phyloP scores from a whole-genome alignment of 805 yeast genomes.

The Candida gorgasii region DNA sequence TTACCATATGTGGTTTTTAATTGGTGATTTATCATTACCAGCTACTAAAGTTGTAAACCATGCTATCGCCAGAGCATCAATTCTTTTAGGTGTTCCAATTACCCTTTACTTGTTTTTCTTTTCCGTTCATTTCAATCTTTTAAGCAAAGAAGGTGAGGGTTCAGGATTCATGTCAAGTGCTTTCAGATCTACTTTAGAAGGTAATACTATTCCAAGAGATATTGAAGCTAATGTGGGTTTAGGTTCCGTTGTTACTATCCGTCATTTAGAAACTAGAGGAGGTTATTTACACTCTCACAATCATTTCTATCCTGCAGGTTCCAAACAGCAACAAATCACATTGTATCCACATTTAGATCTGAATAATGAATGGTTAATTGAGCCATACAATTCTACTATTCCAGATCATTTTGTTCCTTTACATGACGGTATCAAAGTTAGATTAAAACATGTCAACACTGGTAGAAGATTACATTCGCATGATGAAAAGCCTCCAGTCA shows the following conservation, averaged over 20 bases:
- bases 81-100: slow-evolving; percentile 60
- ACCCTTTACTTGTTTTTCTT: slow-evolving; percentile 59
- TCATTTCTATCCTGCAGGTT: slow-evolving; percentile 71
- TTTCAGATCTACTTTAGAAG: slow-evolving; percentile 63
- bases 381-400: slow-evolving; percentile 60
- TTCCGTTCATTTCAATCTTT: slow-evolving; percentile 59
- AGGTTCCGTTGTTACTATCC: slow-evolving; percentile 64
- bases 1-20: slow-evolving; percentile 65
- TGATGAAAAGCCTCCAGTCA: slow-evolving; percentile 77
- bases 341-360: slow-evolving; percentile 75
- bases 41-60: slow-evolving; percentile 46
- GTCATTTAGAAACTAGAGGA: slow-evolving; percentile 71
- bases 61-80: slow-evolving; percentile 49
- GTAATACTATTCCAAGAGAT: slow-evolving; percentile 58
- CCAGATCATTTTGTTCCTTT: slow-evolving; percentile 61
- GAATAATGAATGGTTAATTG: slow-evolving; percentile 73
- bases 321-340: slow-evolving; percentile 82
- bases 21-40: slow-evolving; percentile 67
- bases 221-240: slow-evolving; percentile 71
- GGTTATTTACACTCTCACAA: slow-evolving; percentile 85
- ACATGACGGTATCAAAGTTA: slow-evolving; percentile 66
- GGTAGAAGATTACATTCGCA: slow-evolving; percentile 77
- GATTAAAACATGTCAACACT: slow-evolving; percentile 60
- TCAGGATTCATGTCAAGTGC: slow-evolving; percentile 71
- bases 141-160: slow-evolving; percentile 68